These are phyloP conservation scores for Ogataea zsoltii DNA, from an alignment of 805 yeast genomes.

Conservation along the genomic window DNA sequence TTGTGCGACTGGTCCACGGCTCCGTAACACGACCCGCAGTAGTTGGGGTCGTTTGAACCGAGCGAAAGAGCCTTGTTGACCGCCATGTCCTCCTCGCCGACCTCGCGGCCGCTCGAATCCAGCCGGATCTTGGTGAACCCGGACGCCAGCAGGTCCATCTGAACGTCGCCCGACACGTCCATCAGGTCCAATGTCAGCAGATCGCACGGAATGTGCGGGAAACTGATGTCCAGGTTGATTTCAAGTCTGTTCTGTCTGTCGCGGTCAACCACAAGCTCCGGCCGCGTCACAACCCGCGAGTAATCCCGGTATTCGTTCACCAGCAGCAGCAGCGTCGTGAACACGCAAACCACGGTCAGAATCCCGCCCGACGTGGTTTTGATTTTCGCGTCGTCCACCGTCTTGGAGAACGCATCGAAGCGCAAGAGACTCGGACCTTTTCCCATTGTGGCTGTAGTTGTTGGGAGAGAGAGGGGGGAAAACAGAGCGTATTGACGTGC, in stretches of 20 bases:
- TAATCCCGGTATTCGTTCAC: constrained; percentile 78
- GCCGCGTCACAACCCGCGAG: constrained; percentile 63
- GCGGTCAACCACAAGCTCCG: constrained; percentile 87
- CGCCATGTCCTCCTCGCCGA: constrained; percentile 41
- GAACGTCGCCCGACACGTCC: constrained; percentile 86
- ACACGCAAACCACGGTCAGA: constrained; percentile 70
- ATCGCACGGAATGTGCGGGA: constrained; percentile 87
- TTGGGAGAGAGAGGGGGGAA: no score
- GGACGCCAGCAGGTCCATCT: constrained; percentile 65
- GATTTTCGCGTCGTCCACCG: constrained; percentile 90
- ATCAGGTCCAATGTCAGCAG: constrained; percentile 77
- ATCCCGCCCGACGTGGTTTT: constrained; percentile 89
- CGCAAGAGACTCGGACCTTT: constrained; percentile 46
- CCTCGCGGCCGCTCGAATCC: constrained; percentile 49
- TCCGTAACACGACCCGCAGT: constrained; percentile 93
- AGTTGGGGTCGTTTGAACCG: constrained; percentile 35
- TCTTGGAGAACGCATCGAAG: constrained; percentile 89
- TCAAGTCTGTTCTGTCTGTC: constrained; percentile 73
- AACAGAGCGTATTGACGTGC: no score
- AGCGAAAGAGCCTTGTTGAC: constrained; percentile 37
- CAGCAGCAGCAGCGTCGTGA: constrained; percentile 62
- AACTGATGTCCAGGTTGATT: constrained; percentile 77
- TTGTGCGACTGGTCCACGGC: constrained; percentile 61
- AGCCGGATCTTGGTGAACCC: constrained; percentile 75
- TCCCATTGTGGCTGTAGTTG: constrained; percentile 28